Evolutionary conservation across 495 filamentous ascomycete species (phyloP), one percentile per base, ranked within the genome.

Genomic region (Penicillium soppii): DNA sequence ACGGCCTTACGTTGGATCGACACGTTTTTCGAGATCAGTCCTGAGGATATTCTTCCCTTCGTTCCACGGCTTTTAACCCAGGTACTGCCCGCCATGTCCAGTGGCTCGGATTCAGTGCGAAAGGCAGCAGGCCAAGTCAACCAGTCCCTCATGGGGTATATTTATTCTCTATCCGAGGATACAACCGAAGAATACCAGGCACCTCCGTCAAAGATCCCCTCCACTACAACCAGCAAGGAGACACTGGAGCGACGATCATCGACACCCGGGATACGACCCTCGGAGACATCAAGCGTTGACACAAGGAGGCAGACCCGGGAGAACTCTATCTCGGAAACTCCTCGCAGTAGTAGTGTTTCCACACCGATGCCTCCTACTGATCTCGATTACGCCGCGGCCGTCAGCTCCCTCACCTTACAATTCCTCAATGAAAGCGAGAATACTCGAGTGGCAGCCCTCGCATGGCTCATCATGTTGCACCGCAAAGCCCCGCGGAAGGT

Each of bases 401-500:
- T 99, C 32, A 92, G 84, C 66, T 94, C 95, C 36, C 82, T 99
- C 16, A 99, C 92, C 1, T 65, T 97, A 19, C 84, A 97, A 47
- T 97, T 99, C 65, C 70, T 97, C 38, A 96, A 97, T 63, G 92
- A 97, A 59, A 90, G 97, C 61, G 95, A 97, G 74, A 91, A 89
- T 30, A 97, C 95, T 1, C 82, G 95, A 46, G 91, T 97, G 25
- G 92, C 91, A 22, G 91, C 95, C 5, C 73, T 99, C 27, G 89
- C 88, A 6, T 99, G 95, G 95, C 80, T 99, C 22, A 89, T 97
- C 42, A 96, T 97, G 94, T 76, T 99, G 43, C 94, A 99, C 63
- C 82, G 87, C 37, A 97, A 95, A 71, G 92, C 94, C 7, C 95
- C 94, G 16, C 81, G 88, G 17, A 97, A 96, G 67, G 90, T 96